A percentile compares a stretch with the other conserved stretches of the same genome.
These are phyloP conservation scores for Testicularia cyperi DNA, from an alignment of 1,284 basidiomycete genomes.

Conservation along the genomic window DNA sequence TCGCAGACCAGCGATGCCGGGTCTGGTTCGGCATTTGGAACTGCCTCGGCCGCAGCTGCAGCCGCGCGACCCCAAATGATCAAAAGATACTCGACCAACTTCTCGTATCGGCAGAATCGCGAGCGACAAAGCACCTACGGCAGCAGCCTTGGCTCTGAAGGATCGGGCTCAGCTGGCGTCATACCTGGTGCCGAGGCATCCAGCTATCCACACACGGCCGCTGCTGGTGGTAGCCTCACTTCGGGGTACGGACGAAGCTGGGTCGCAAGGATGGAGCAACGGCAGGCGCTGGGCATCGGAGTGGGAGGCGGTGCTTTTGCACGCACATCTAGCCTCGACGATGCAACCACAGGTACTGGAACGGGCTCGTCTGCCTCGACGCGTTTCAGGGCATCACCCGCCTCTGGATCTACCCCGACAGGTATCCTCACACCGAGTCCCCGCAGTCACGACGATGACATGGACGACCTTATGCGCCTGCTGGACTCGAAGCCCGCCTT, in stretches of 20 bases:
- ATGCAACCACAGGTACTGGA: slow-evolving; percentile 25
- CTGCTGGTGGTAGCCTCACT: slow-evolving; percentile 22
- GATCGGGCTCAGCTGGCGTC: slow-evolving; percentile 7
- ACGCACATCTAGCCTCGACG: slow-evolving; percentile 21
- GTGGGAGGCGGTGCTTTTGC: slow-evolving; percentile 18
- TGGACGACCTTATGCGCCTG: slow-evolving; percentile 44
- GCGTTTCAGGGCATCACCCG: slow-evolving; percentile 10
- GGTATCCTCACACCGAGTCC: slow-evolving; percentile 24
- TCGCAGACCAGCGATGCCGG: slow-evolving; percentile 30
- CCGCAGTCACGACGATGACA: slow-evolving; percentile 44
- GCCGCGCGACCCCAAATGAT: slow-evolving; percentile 47
- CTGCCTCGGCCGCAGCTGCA: slow-evolving; percentile 7
- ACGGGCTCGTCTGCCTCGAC: slow-evolving; percentile 12
- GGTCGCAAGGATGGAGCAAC: slow-evolving; percentile 44
- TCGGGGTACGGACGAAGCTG: slow-evolving; percentile 40
- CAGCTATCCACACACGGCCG: slow-evolving; percentile 27
- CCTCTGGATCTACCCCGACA: background rate
- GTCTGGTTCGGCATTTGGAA: slow-evolving; percentile 23
- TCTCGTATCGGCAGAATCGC: slow-evolving; percentile 38
- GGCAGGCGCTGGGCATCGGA: slow-evolving; percentile 27
- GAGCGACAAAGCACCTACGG: slow-evolving; percentile 18
- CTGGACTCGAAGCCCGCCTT: slow-evolving; percentile 36
- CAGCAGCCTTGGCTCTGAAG: slow-evolving; percentile 28
- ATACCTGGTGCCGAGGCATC: slow-evolving; percentile 30
- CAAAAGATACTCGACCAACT: slow-evolving; percentile 47